These are phyloP conservation scores for Plasmodium blacklocki DNA, from an alignment of 169 alveolate genomes.

Conservation along the genomic window DNA sequence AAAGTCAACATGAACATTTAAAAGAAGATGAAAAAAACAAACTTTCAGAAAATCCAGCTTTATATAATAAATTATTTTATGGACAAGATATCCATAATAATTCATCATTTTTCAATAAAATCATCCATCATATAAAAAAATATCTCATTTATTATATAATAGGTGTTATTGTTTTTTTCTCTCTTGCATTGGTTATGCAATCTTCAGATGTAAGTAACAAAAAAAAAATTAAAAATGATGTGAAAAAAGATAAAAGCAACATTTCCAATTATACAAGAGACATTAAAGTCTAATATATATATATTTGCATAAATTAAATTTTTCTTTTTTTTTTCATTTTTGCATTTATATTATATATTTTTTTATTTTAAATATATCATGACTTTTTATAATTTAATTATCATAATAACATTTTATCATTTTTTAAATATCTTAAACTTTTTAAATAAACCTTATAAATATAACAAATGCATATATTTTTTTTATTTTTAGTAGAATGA, in stretches of 20 bases:
- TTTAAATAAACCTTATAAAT: background rate
- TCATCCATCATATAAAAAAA: slow-evolving; percentile 31
- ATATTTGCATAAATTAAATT: slow-evolving; percentile 1
- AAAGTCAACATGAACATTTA: slow-evolving; percentile 9
- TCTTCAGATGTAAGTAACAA: slow-evolving; percentile 61
- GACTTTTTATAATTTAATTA: too few relatives aligned
- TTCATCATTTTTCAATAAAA: slow-evolving; percentile 25
- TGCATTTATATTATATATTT: slow-evolving; percentile 2
- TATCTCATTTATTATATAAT: slow-evolving; percentile 31
- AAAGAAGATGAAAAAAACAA: slow-evolving; percentile 13
- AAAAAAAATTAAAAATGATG: slow-evolving; percentile 21
- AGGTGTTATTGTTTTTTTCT: slow-evolving; percentile 35
- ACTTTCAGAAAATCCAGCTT: slow-evolving; percentile 13
- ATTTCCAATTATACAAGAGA: slow-evolving; percentile 63
- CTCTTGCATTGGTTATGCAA: slow-evolving; percentile 49
- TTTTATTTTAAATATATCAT: too few relatives aligned
- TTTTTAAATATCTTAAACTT: too few relatives aligned
- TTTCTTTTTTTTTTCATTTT: slow-evolving; percentile 23
- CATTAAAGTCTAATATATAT: slow-evolving; percentile 23
- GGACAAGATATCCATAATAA: slow-evolving; percentile 22
- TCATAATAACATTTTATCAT: too few relatives aligned
- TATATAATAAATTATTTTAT: background rate
- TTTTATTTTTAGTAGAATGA: slow-evolving; percentile 1
- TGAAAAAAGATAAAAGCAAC: slow-evolving; percentile 49
- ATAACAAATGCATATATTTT: background rate